These are phyloP conservation scores for Gnaphalium uliginosum DNA, from an alignment of 129 eudicot species.

Conservation along the genomic window DNA sequence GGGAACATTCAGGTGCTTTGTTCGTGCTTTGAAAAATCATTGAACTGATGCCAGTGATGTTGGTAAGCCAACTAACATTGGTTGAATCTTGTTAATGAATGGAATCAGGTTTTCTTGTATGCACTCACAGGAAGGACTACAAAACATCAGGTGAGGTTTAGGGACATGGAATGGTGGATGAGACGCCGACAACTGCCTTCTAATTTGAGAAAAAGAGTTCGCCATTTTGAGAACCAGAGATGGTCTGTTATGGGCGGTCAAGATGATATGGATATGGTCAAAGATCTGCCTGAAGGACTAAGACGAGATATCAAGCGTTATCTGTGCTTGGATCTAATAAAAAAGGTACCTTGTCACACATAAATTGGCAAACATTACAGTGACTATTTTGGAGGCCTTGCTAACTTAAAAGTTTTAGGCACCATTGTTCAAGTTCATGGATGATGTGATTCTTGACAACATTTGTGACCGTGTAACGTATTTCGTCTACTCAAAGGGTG, in stretches of 20 bases:
- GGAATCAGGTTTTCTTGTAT: constrained; percentile 48
- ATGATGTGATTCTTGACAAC: constrained; percentile 61
- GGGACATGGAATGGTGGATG: constrained; percentile 80
- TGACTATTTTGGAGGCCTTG: neutral
- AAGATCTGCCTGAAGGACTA: constrained; percentile 61
- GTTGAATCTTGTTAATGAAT: neutral
- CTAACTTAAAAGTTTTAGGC: constrained; percentile 41
- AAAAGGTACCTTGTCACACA: constrained; percentile 37
- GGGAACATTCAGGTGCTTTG: constrained; percentile 53
- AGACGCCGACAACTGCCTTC: constrained; percentile 56
- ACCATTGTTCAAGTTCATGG: constrained; percentile 54
- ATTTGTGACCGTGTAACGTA: constrained; percentile 64
- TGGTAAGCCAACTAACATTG: neutral
- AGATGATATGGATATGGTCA: constrained; percentile 57
- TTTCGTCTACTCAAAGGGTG: constrained; percentile 48
- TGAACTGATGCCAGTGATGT: neutral
- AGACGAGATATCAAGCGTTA: constrained; percentile 64
- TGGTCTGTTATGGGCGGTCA: constrained; percentile 54
- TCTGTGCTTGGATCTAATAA: constrained; percentile 58
- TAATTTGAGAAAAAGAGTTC: constrained; percentile 48
- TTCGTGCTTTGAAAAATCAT: neutral
- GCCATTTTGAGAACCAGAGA: constrained; percentile 52
- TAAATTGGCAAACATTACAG: neutral
- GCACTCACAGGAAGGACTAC: constrained; percentile 49
- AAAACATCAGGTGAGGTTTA: constrained; percentile 44